A percentile compares a stretch with the other conserved stretches of the same genome.
phyloP scores from a whole-genome alignment of 257 asterid species.

The Penstemon eatonii region DNA sequence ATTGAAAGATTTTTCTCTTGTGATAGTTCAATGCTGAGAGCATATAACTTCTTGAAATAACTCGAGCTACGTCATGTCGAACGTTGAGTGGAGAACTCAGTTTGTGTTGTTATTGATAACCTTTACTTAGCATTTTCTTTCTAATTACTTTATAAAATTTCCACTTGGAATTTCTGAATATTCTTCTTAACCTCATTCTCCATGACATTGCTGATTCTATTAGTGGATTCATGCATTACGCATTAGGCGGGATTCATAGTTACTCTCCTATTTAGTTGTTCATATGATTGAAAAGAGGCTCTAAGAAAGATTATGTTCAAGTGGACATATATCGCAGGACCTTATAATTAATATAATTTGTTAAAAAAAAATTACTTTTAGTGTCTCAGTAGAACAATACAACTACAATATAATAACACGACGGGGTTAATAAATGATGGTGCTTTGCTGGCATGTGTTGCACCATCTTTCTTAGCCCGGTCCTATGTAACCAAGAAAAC shows the following conservation, averaged over 20 bases:
- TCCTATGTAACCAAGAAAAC: constrained; percentile 16
- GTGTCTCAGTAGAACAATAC: constrained; percentile 28
- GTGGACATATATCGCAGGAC: neutral
- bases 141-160: neutral
- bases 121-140: neutral
- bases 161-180: neutral
- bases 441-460: constrained; percentile 24
- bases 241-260: neutral
- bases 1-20: neutral
- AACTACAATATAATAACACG: constrained; percentile 24
- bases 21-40: too few species aligned
- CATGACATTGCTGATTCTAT: neutral
- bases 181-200: neutral
- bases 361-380: constrained; percentile 20
- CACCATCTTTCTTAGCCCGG: constrained; percentile 26
- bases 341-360: constrained; percentile 2
- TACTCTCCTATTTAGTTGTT: neutral
- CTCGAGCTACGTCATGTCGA: too few species aligned
- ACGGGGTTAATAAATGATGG: constrained; percentile 16
- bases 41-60: too few species aligned
- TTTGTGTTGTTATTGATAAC: neutral
- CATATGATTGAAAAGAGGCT: neutral
- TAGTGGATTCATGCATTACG: neutral
- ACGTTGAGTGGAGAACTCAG: neutral
- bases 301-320: neutral